These are phyloP conservation scores for Globisporangium spinosum DNA, from an alignment of 352 stramenopile genomes.

Conservation along the genomic window DNA sequence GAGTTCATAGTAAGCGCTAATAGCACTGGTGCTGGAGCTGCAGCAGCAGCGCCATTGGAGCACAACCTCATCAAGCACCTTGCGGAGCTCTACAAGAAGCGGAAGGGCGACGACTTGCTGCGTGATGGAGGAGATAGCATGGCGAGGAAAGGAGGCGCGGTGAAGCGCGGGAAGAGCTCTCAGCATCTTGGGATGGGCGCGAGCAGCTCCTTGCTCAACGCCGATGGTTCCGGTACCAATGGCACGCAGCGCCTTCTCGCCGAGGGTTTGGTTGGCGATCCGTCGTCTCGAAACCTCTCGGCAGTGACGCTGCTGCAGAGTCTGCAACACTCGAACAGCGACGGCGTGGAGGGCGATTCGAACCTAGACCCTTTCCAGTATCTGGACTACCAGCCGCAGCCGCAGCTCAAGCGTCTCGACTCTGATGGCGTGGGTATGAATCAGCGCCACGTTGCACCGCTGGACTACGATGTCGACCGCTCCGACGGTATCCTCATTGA, in stretches of 20 bases:
- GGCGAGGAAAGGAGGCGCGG: constrained; percentile 19
- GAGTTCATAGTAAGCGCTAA: constrained; percentile 43
- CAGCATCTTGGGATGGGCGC: constrained; percentile 21
- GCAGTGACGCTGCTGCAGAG: constrained; percentile 29
- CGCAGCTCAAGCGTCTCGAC: constrained; percentile 15
- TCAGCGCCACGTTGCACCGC: constrained; percentile 42
- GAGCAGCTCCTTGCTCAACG: constrained; percentile 17
- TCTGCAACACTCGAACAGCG: constrained; percentile 27
- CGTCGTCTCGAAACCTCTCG: constrained; percentile 30
- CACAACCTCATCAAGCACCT: constrained; percentile 74
- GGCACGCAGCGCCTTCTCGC: constrained; percentile 49
- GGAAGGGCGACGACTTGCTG: constrained; percentile 50
- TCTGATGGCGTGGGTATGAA: not conserved
- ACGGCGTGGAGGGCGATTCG: constrained; percentile 30
- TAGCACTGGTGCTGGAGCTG: constrained; percentile 16
- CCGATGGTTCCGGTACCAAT: not conserved
- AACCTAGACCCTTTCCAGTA: constrained; percentile 76
- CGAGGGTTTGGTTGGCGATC: constrained; percentile 22
- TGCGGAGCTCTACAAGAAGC: constrained; percentile 72
- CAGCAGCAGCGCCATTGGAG: constrained; percentile 49
- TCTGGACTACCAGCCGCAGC: constrained; percentile 38
- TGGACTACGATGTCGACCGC: constrained; percentile 72
- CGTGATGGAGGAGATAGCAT: constrained; percentile 12
- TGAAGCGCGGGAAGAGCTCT: constrained; percentile 24
- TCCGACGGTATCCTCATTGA: constrained; percentile 61